Base-by-base conservation (phyloP, 495 filamentous ascomycete genomes). In the Trichoderma erinaceum region DNA sequence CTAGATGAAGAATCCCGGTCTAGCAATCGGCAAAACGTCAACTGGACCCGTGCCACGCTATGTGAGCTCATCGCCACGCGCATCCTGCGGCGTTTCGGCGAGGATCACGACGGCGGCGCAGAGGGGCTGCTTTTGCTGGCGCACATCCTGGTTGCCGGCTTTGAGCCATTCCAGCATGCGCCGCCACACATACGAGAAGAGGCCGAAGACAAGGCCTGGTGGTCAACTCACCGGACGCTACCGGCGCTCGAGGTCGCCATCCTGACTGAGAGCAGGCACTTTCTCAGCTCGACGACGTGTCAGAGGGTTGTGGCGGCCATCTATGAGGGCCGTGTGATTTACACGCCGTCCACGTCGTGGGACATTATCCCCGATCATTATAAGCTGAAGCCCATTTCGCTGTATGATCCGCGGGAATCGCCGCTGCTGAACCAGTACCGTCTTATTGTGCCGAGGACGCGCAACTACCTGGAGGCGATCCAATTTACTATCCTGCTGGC, bases 361-460 rank as follows among this genome's bases (percentile, higher is more conserved):
- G 87, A 91, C 72, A 85, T 92, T 38, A 79, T 92, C 65, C 88
- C 89, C 3, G 89, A 92, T 74, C 85, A 85, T 50, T 91, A 91
- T 76, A 92, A 92, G 74, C 83, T 86, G 73, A 85, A 85, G 69
- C 86, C 87, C 5, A 90, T 91, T 66, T 86, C 87, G 3, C 74
- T 92, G 5, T 92, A 91, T 71, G 82, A 89, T 68, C 89, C 89
- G 18, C 75, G 83, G 16, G 82, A 85, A 68, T 87, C 86, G 8
- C 85, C 86, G 6, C 72, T 90, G 12, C 80, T 92, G 12, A 92
- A 92, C 72, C 89, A 92, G 71, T 92, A 92, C 72, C 87, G 89
- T 0, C 78, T 92, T 4, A 84, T 89, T 64, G 89, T 91, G 18
- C 89, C 89, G 12, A 80, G 87, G 44, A 90, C 85, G 5, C 80